phyloP scores from a whole-genome alignment of 805 yeast species.

The Maudiozyma serrabonitensis region DNA sequence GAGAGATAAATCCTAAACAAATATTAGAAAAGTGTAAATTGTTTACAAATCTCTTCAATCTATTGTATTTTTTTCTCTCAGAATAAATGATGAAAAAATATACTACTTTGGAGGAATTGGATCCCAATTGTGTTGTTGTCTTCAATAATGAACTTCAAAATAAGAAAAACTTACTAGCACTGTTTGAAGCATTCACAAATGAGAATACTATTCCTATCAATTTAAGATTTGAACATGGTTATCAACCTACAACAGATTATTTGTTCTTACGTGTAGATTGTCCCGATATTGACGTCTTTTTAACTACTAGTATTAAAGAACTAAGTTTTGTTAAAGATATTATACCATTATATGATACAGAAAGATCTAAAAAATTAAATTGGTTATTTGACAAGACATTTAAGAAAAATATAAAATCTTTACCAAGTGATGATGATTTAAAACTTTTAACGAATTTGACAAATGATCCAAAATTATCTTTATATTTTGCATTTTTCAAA shows the following conservation, averaged over 20 bases:
- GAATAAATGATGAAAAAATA: background rate
- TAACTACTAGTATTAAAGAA: background rate
- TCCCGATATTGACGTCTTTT: background rate
- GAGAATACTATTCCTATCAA: conserved; percentile 1
- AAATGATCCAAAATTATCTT: conserved; percentile 36
- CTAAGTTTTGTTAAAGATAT: conserved; percentile 2
- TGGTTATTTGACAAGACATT: conserved; percentile 1
- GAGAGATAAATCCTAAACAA: too few species aligned
- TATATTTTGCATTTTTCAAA: conserved; percentile 65
- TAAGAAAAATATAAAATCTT: background rate
- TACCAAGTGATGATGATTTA: conserved; percentile 26
- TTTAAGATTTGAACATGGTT: conserved; percentile 18
- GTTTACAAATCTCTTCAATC: too few species aligned
- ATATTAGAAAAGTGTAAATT: too few species aligned
- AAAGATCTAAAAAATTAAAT: conserved; percentile 3
- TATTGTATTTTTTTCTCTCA: background rate
- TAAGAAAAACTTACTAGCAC: conserved; percentile 11
- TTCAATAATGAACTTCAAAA: conserved; percentile 12
- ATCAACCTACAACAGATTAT: conserved; percentile 9
- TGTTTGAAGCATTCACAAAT: conserved; percentile 9
- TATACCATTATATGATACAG: conserved; percentile 8
- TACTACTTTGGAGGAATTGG: conserved; percentile 14
- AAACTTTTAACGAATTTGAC: conserved; percentile 24
- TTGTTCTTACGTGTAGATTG: conserved; percentile 16
- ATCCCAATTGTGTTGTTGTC: conserved; percentile 19